phyloP scores from a whole-genome alignment of 805 yeast species.

The Wickerhamomyces mucosus region DNA sequence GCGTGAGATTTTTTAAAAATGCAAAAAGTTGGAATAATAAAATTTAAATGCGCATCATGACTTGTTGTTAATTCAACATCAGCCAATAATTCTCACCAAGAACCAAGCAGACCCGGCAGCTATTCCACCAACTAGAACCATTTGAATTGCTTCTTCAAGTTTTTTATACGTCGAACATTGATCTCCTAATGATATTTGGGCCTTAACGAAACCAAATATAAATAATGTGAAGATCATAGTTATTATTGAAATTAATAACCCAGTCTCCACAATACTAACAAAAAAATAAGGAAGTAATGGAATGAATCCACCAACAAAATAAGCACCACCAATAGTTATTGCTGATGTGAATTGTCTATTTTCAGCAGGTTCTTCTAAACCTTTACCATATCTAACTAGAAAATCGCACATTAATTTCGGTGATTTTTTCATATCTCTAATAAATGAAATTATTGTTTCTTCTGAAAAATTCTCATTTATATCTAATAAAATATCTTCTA shows the following conservation, averaged over 20 bases:
- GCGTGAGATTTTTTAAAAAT: no score
- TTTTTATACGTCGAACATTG: slow-evolving; percentile 55
- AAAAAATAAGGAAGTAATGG: slow-evolving; percentile 91
- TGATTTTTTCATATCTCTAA: slow-evolving; percentile 66
- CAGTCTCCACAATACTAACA: slow-evolving; percentile 62
- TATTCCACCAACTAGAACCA: slow-evolving; percentile 92
- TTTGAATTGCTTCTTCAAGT: slow-evolving; percentile 74
- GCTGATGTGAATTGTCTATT: slow-evolving; percentile 86
- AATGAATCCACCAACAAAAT: slow-evolving; percentile 86
- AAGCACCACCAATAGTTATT: slow-evolving; percentile 79
- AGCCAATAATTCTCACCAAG: slow-evolving; percentile 71
- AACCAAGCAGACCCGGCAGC: slow-evolving; percentile 98
- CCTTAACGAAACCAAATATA: slow-evolving; percentile 78
- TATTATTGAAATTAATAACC: slow-evolving; percentile 62
- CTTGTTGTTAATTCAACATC: background rate
- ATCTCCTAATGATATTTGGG: slow-evolving; percentile 75
- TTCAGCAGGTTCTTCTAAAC: slow-evolving; percentile 93
- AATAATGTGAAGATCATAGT: slow-evolving; percentile 84
- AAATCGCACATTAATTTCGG: slow-evolving; percentile 80
- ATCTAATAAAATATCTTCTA: slow-evolving; percentile 72
- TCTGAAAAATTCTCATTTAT: slow-evolving; percentile 50
- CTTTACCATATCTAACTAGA: slow-evolving; percentile 79
- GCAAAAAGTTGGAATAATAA: background rate
- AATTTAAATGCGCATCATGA: background rate
- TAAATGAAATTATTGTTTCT: slow-evolving; percentile 62